Evolutionary conservation across 2,329 filamentous ascomycete genomes (phyloP), one percentile per base, ranked within the genome.

Genomic region (Aureobasidium sp.): DNA sequence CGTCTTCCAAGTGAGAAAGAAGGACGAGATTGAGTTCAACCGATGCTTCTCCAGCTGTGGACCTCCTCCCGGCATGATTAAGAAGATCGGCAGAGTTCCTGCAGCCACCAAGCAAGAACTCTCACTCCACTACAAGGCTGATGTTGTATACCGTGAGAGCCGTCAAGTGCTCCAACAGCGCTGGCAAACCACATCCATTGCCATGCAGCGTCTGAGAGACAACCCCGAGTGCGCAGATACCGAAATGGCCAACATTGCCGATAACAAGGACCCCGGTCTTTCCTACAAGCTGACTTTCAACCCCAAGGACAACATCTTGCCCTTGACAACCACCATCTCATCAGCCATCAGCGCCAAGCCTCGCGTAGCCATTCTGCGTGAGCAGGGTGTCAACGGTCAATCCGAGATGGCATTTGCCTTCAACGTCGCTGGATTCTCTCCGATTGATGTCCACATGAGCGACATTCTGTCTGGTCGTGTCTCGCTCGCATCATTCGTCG

Each of bases 381-480:
- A 97, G 70, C 90, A 96, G 69, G 93, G 93, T 67, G 88, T 95
- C 60, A 97, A 98, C 71, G 88, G 90, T 37, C 83, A 96, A 63
- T 84, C 89, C n/a, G 93, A 98, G 70, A 95, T 98, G 88, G 93
- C 93, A 1, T 97, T 95, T 65, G 90, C 90, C 44, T 97, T 97
- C 78, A 84, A 86, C 59, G 83, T 84, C 30, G 91, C 93, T 38
- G 91, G 91, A 32, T 97, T 97, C 73, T 85, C 90, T 45, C 83
- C 90, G 12, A 81, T 97, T 41, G 91, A 98, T 65, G 85, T 97
- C 1, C 91, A 96, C 76, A 97, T 98, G 93, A 93, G 86, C 3
- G 91, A 97, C 63, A 78, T 86, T 44, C 84, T 97, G 53, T 83
- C 88, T 21, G 83, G 81, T 10, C 85, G 87, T 14, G 83, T 88